These are phyloP conservation scores for Tulasnella sp. DNA, from an alignment of 768 basidiomycete genomes.

Conservation along the genomic window DNA sequence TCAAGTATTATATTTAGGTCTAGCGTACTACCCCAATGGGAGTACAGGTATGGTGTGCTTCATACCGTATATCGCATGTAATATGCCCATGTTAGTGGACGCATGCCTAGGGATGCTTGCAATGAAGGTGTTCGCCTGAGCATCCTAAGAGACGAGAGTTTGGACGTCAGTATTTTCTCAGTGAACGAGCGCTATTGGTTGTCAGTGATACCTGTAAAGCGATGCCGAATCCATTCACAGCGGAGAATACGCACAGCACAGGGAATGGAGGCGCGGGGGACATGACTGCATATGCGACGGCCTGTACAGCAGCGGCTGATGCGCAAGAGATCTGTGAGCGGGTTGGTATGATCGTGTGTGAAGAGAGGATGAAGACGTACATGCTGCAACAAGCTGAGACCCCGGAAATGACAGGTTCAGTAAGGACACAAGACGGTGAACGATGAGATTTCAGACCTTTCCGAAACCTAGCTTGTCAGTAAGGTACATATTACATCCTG, in stretches of 20 bases:
- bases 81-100: conserved; percentile 33
- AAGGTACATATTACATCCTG: conserved; percentile 14
- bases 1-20: background rate
- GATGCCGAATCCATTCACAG: conserved; percentile 37
- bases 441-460: conserved; percentile 12
- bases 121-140: conserved; percentile 41
- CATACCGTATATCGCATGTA: conserved; percentile 39
- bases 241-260: conserved; percentile 34
- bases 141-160: no score
- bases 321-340: background rate
- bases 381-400: no score
- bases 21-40: background rate
- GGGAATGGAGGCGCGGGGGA: conserved; percentile 39
- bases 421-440: no score
- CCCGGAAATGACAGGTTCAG: no score
- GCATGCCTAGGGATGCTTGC: conserved; percentile 33
- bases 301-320: conserved; percentile 30
- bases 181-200: no score
- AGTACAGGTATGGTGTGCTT: background rate
- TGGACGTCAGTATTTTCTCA: no score
- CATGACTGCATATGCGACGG: conserved; percentile 30
- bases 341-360: no score
- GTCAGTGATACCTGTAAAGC: conserved; percentile 40
- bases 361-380: no score
- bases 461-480: conserved; percentile 18